Conservation (phyloP, 805 yeast genomes). For the Saturnispora ahearnii region DNA sequence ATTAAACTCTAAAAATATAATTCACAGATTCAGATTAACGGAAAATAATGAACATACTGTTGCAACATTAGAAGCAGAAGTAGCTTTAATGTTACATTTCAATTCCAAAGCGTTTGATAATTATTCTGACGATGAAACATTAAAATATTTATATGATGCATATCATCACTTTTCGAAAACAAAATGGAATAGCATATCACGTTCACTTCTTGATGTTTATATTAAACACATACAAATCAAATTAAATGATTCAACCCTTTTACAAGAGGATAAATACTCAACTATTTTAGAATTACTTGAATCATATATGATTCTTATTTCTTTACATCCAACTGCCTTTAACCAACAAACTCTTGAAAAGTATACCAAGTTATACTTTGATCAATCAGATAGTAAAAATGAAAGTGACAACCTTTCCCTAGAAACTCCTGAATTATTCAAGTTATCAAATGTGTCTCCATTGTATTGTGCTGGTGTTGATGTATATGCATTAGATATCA, state of each 20-base stretch:
- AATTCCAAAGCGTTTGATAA: constrained; percentile 20
- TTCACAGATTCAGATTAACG: constrained; percentile 42
- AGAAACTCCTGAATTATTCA: not conserved
- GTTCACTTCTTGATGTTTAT: constrained; percentile 54
- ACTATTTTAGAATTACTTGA: constrained; percentile 27
- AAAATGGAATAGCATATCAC: constrained; percentile 71
- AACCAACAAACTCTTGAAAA: not conserved
- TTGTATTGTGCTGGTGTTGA: constrained; percentile 31
- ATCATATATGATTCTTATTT: constrained; percentile 5
- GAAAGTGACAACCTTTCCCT: not conserved
- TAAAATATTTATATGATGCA: constrained; percentile 54
- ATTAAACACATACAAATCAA: constrained; percentile 54
- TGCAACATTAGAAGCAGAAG: constrained; percentile 67
- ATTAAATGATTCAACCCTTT: constrained; percentile 9
- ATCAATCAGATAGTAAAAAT: not conserved
- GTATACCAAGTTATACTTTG: not conserved
- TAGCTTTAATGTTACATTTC: constrained; percentile 57
- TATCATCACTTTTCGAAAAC: constrained; percentile 57
- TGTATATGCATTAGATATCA: constrained; percentile 30
- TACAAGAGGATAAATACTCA: constrained; percentile 27
- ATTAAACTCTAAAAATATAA: constrained; percentile 45
- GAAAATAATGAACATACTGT: constrained; percentile 51
- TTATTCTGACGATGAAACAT: constrained; percentile 40
- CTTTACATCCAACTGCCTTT: constrained; percentile 2
- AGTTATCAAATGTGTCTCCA: constrained; percentile 9